Evolutionary conservation across 768 basidiomycete genomes (phyloP), one percentile per base, ranked within the genome.

Genomic region (Strobilomyces dryophilus): DNA sequence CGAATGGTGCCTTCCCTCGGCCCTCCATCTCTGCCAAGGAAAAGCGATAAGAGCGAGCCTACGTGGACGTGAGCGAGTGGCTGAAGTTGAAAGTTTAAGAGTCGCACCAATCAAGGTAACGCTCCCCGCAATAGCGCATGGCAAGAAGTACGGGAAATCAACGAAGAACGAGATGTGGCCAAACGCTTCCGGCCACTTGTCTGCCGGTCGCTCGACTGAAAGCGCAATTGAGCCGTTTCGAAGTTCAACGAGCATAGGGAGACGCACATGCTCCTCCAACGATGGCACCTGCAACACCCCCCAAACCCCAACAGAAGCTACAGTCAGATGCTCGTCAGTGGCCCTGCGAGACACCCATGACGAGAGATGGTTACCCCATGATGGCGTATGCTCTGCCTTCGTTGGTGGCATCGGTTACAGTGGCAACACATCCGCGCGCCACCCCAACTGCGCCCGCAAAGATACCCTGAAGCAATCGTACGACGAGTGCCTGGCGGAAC

Each of bases 381-480:
- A 95, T 89, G 43, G 94, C 92, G 69, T 98, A 98, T 21, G 95
- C 97, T 60, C 92, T 80, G 24, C 89, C 89, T 70, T 98, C 95
- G 69, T 99, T 99, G 47, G 85, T 88, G 27, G 84, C 73, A 68
- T 98, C 95, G 0, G 97, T 95, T 53, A 99, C 79, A 58, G 85
- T 85, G 12, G 89, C 74, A 47, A 98, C 85, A 18, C 84, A 88
- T 12, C 93, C 90, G 64, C 95, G 82, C 41, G 93, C 95, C 26
- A 98, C 95, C 20, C 95, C 95, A 17, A 98, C 88, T 20, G 95
- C 90, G 4, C 95, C 95, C 4, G 88, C 89, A 64, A 95, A 97
- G 27, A 95, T 78, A 29, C 95, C 95, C 67, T 95, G 94, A 34
- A 93, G 76, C 15, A 98, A 76, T n/a, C 93, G 81, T 45, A 95